These are phyloP conservation scores for Trichoderma atroviride DNA, from an alignment of 2,329 filamentous ascomycete species.

Conservation along the genomic window DNA sequence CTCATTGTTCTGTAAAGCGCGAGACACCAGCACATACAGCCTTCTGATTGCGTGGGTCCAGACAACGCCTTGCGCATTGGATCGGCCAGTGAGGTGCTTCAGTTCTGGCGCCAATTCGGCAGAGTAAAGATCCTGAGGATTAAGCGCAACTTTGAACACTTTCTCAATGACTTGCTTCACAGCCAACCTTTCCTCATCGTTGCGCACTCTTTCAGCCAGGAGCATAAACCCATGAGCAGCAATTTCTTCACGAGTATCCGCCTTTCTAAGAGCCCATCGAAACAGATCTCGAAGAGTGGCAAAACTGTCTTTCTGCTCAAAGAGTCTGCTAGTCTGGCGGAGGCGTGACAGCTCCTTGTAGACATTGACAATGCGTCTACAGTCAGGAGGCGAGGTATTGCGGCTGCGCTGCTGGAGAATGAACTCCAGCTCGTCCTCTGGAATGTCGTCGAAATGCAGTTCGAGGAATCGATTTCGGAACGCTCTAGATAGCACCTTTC, in stretches of 20 bases:
- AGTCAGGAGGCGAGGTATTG: conserved; percentile 87
- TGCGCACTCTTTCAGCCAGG: conserved; percentile 90
- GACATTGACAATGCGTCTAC: conserved; percentile 84
- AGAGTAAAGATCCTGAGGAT: conserved; percentile 74
- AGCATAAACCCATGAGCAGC: conserved; percentile 96
- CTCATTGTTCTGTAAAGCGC: conserved; percentile 86
- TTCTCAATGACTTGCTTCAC: conserved; percentile 88
- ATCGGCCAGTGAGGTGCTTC: conserved; percentile 48
- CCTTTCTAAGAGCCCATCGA: conserved; percentile 85
- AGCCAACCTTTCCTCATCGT: conserved; percentile 78
- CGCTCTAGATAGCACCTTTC: conserved; percentile 89
- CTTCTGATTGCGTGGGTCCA: conserved; percentile 96
- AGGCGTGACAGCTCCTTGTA: conserved; percentile 91
- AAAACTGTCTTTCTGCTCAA: conserved; percentile 97
- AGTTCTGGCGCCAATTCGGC: conserved; percentile 59
- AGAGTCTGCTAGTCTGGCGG: conserved; percentile 85
- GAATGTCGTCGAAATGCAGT: conserved; percentile 97
- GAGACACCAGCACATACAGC: conserved; percentile 84
- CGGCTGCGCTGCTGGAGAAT: conserved; percentile 88
- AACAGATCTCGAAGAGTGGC: conserved; percentile 95
- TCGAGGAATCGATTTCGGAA: conserved; percentile 98
- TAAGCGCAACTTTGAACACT: conserved; percentile 83
- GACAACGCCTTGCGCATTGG: conserved; percentile 69
- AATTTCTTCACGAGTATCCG: conserved; percentile 84
- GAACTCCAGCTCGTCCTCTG: conserved; percentile 87